Base-by-base conservation (phyloP, 2,329 filamentous ascomycete species). In the Hypoxylon sp. region DNA sequence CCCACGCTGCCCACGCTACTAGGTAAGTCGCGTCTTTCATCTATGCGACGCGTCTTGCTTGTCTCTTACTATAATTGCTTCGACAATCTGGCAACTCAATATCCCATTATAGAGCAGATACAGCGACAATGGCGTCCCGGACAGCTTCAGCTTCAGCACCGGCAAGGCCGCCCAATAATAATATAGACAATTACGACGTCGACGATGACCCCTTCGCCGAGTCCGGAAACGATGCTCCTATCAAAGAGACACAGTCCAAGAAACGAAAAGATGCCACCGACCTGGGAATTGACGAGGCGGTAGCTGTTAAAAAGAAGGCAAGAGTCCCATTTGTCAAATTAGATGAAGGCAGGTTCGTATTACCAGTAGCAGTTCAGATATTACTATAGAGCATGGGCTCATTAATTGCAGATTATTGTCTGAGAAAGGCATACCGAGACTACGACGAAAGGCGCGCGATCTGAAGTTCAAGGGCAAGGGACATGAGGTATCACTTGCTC, bases 381-480 rank as follows among this genome's bases (percentile, higher is more conserved):
- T n/a, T 30, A 51, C n/a, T 21, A 23, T 6, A 48, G 30, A 9
- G 32, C 41, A 47, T 29, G n/a, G 6, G 34, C 57, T 65, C 6
- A 65, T 39, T 27, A 8, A 34, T 5, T 37, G 5, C 30, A 94
- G 93, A 70, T 81, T 98, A n/a, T 84, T 98, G 1, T 96, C 93
- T 2, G 86, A 90, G 19, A 86, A 88, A 50, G 96, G 96, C 0
- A 94, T 99, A 65, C 93, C 93, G 1, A 93, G 91, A 73, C 82
- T 99, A 55, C 89, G 91, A 43, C 87, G 85, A 67, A 89, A 89
- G 71, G 90, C 92, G 0, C 89, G 87, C 56, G 85, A 88, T 29
- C 81, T 97, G 19, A 92, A 88, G 70, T 88, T 97, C 72, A 96
- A 95, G 77, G 96, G 96, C 52, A 98, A 97, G 78, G 95, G 94